These are phyloP conservation scores for Rugosomyces carneus DNA, from an alignment of 1,284 basidiomycete species.

Conservation along the genomic window DNA sequence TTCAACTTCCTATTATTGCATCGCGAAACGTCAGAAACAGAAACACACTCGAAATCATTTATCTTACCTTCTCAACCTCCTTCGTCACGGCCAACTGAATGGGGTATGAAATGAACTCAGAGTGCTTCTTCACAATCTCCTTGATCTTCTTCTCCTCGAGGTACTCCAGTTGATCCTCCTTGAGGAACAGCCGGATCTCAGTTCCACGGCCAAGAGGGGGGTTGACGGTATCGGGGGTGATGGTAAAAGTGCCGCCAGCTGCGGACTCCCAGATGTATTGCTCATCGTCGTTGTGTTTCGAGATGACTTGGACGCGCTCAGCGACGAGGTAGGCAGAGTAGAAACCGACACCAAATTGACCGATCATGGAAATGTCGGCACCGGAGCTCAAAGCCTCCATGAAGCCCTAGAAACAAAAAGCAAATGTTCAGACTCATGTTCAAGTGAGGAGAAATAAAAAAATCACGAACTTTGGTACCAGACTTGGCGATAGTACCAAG, in stretches of 20 bases:
- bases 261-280: slow-evolving; percentile 99
- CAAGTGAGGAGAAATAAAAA: no score
- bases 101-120: slow-evolving; percentile 99
- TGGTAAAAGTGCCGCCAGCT: slow-evolving; percentile 98
- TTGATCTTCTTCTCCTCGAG: slow-evolving; percentile 99
- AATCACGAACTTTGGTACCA: slow-evolving; percentile 68
- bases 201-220: slow-evolving; percentile 92
- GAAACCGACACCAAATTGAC: slow-evolving; percentile 99
- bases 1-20: slow-evolving; percentile 79
- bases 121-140: slow-evolving; percentile 99
- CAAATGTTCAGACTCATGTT: no score
- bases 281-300: slow-evolving; percentile 99
- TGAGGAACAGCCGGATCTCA: slow-evolving; percentile 92
- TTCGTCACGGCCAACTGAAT: slow-evolving; percentile 98
- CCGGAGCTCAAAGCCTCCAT: slow-evolving; percentile 95
- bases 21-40: slow-evolving; percentile 9
- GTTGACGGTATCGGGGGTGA: slow-evolving; percentile 90
- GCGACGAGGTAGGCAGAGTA: slow-evolving; percentile 99
- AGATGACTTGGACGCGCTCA: slow-evolving; percentile 96
- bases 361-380: slow-evolving; percentile 93
- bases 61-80: slow-evolving; percentile 99
- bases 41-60: slow-evolving; percentile 19
- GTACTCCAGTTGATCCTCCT: slow-evolving; percentile 99
- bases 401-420: slow-evolving; percentile 72
- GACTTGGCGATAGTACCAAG: slow-evolving; percentile 99